Conservation (phyloP, 108 stramenopile species). For the Stephanodiscus minutulus region DNA sequence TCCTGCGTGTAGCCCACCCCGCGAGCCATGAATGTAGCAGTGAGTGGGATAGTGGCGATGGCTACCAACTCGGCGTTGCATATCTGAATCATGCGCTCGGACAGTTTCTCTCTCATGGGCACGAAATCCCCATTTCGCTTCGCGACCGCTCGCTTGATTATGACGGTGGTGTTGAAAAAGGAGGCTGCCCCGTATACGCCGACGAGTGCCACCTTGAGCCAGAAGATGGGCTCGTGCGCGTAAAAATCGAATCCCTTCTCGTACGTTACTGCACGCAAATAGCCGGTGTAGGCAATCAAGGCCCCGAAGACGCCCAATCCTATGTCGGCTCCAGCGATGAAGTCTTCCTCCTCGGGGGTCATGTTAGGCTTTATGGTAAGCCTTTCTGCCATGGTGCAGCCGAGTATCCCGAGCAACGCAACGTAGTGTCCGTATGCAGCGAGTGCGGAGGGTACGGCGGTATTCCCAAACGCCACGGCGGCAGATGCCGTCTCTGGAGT, state of each 20-base stretch:
- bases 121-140: slow-evolving; percentile 36
- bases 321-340: slow-evolving; percentile 59
- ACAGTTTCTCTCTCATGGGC: slow-evolving; percentile 47
- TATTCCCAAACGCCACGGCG: slow-evolving; percentile 46
- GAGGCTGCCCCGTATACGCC: slow-evolving; percentile 58
- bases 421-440: slow-evolving; percentile 81
- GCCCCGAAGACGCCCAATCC: slow-evolving; percentile 57
- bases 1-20: slow-evolving; percentile 44
- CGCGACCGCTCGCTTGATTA: slow-evolving; percentile 55
- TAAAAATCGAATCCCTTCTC: slow-evolving; percentile 85
- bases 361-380: slow-evolving; percentile 68
- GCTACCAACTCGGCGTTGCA: slow-evolving; percentile 53
- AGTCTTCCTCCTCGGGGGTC: slow-evolving; percentile 63
- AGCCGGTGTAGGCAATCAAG: slow-evolving; percentile 58
- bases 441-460: slow-evolving; percentile 58
- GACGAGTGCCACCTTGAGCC: slow-evolving; percentile 76
- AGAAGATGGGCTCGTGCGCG: slow-evolving; percentile 79
- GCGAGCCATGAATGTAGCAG: slow-evolving; percentile 54
- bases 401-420: slow-evolving; percentile 57
- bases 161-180: slow-evolving; percentile 63
- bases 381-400: slow-evolving; percentile 62
- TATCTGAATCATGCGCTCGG: slow-evolving; percentile 47
- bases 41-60: slow-evolving; percentile 46
- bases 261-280: slow-evolving; percentile 56
- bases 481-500: slow-evolving; percentile 47